A percentile compares a stretch with the other conserved stretches of the same genome.
Evolutionary conservation across 768 basidiomycete species (phyloP).

Genomic region (Pulveroboletus sp.): DNA sequence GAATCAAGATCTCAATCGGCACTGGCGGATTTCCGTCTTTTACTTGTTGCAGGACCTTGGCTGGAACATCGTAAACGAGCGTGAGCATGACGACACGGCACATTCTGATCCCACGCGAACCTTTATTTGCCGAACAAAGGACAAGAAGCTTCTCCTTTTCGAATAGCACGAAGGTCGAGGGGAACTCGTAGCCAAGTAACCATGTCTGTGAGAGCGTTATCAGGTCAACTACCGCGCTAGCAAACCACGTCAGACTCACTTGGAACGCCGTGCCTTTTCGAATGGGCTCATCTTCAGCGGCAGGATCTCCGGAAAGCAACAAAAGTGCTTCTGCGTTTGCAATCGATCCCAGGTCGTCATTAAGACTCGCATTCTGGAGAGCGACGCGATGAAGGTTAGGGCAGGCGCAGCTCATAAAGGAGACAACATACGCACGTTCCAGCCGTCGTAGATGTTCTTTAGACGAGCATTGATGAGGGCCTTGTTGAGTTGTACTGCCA

Average conservation of each 20-base stretch:
- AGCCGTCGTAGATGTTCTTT: constrained; percentile 54
- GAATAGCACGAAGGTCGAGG: constrained; percentile 86
- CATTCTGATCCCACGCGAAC: constrained; percentile 35
- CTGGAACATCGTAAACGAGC: constrained; percentile 38
- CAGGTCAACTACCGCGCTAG: background rate
- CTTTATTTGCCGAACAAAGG: constrained; percentile 85
- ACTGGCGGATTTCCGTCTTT: constrained; percentile 50
- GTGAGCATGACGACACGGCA: constrained; percentile 8
- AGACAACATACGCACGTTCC: constrained; percentile 33
- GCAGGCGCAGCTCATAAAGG: constrained; percentile 6
- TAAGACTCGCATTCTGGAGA: constrained; percentile 37
- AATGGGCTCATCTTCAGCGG: constrained; percentile 83
- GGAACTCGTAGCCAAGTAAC: constrained; percentile 97
- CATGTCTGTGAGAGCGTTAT: constrained; percentile 60
- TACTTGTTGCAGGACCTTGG: constrained; percentile 82
- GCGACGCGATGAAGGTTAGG: constrained; percentile 10
- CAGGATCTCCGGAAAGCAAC: constrained; percentile 72
- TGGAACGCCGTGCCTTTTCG: constrained; percentile 90
- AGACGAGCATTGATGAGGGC: constrained; percentile 51
- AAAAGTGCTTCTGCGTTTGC: constrained; percentile 65
- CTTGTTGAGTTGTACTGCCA: constrained; percentile 75
- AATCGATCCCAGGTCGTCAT: constrained; percentile 69
- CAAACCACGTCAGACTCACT: constrained; percentile 39
- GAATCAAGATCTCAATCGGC: constrained; percentile 70
- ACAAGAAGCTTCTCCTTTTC: constrained; percentile 71